Conservation (phyloP, 2,329 filamentous ascomycete genomes). For the Aspergillus luchuensis region DNA sequence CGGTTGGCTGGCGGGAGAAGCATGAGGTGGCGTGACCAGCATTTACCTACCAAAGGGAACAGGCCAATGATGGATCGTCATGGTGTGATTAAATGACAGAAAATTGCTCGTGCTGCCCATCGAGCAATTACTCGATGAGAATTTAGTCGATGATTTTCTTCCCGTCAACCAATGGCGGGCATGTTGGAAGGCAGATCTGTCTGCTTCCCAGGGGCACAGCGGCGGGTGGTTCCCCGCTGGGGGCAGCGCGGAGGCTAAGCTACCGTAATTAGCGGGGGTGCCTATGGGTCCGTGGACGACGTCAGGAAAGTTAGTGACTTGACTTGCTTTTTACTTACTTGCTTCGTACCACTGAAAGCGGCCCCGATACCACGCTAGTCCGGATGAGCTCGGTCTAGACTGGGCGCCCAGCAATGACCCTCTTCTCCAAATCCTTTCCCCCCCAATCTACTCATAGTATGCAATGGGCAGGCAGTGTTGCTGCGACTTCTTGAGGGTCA, state of each 20-base stretch:
- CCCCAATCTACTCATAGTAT: background rate
- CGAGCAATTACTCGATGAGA: background rate
- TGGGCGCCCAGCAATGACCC: background rate
- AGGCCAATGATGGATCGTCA: background rate
- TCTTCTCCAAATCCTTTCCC: background rate
- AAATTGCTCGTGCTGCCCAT: background rate
- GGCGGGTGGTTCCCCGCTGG: background rate
- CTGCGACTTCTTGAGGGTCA: background rate
- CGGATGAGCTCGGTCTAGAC: background rate
- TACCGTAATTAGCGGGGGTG: background rate
- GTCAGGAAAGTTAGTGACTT: background rate
- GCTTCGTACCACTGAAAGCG: background rate
- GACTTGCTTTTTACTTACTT: background rate
- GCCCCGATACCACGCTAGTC: background rate
- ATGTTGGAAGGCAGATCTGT: background rate
- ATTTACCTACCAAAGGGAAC: background rate
- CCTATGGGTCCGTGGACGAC: background rate
- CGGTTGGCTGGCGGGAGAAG: background rate
- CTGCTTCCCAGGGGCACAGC: background rate
- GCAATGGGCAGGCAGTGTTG: background rate
- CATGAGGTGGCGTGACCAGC: background rate
- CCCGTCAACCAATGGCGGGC: background rate
- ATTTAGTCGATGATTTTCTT: background rate
- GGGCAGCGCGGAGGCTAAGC: constrained; percentile 1
- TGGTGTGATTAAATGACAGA: background rate